Evolutionary conservation across 164 flowering plant species (phyloP), one percentile per base, ranked within the genome.

Genomic region (Amborella trichopoda): DNA sequence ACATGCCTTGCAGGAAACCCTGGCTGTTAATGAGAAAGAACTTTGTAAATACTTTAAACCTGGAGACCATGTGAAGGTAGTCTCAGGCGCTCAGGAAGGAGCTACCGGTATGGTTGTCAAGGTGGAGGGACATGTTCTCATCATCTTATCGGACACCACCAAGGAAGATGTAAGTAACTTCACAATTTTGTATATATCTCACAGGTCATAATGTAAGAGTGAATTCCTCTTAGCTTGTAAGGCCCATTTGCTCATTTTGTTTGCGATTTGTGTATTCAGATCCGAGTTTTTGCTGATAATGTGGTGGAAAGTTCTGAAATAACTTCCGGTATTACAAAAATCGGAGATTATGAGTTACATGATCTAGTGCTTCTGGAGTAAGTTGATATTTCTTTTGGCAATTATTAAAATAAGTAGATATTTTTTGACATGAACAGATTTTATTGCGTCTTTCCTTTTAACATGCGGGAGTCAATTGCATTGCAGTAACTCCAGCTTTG

Each of bases 281-380:
- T 87, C 28, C 93, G 80, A 49, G 95, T 91, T 19, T 91, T 87
- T 70, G 81, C 96, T 21, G 96, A 87, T 66, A 69, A 91, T 78
- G 95, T 91, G 53, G 95, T 77, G 49, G 90, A 80, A 68, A 93
- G 99, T 63, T 85, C 99, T 47, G 99, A 88, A 69, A 91, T 88
- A 43, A 82, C 99, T 23, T 62, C 99, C 44, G 96, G 99, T 28
- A 53, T 84, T 21, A 85, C 91, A 22, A 77, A 66, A 63, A 72
- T 93, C 58, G 99, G 99, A 13, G 95, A 82, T n/a, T 93, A 80
- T 61, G 99, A 93, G 68, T 77, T 93, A 28, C 99, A 80, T 55
- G 99, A 93, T 68, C 95, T 93, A 58, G 95, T 93, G 46, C 59
- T 75, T 28, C 71, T 93, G 18, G 95, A 85, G 99, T 93, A 77